phyloP scores from a whole-genome alignment of 495 filamentous ascomycete species.

The Aspergillus saccharolyticus region DNA sequence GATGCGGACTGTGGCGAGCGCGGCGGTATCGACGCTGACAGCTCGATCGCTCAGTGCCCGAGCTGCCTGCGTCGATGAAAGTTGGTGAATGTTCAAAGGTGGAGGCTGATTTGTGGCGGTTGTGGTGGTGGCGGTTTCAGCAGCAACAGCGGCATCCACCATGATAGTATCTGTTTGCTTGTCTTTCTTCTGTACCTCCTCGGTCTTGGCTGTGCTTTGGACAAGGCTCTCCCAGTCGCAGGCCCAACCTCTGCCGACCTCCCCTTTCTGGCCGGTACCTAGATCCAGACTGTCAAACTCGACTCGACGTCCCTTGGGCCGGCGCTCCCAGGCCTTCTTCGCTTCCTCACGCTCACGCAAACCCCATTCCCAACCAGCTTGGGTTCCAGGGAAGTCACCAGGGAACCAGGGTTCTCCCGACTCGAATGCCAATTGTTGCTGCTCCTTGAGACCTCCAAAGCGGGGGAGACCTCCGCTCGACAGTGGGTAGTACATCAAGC shows the following conservation, averaged over 20 bases:
- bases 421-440: slow-evolving; percentile 78
- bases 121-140: neutral
- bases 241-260: slow-evolving; percentile 76
- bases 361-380: slow-evolving; percentile 76
- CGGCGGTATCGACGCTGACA: slow-evolving; percentile 17
- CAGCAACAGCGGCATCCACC: neutral
- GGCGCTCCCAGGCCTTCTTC: slow-evolving; percentile 65
- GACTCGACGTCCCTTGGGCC: slow-evolving; percentile 75
- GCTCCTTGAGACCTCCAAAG: slow-evolving; percentile 78
- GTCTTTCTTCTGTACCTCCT: slow-evolving; percentile 10
- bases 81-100: slow-evolving; percentile 30
- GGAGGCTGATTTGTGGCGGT: slow-evolving; percentile 3
- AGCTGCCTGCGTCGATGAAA: slow-evolving; percentile 7
- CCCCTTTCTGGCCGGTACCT: slow-evolving; percentile 70
- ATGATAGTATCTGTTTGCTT: slow-evolving; percentile 7
- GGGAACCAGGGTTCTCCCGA: slow-evolving; percentile 79
- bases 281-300: slow-evolving; percentile 74
- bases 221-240: slow-evolving; percentile 81
- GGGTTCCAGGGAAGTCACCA: slow-evolving; percentile 77
- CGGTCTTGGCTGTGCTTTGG: slow-evolving; percentile 13
- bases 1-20: slow-evolving; percentile 55
- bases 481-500: slow-evolving; percentile 78
- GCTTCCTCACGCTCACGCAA: slow-evolving; percentile 55
- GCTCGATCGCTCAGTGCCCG: slow-evolving; percentile 12
- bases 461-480: slow-evolving; percentile 72